These are phyloP conservation scores for Aphanomyces astaci DNA, from an alignment of 352 stramenopile species.

Conservation along the genomic window DNA sequence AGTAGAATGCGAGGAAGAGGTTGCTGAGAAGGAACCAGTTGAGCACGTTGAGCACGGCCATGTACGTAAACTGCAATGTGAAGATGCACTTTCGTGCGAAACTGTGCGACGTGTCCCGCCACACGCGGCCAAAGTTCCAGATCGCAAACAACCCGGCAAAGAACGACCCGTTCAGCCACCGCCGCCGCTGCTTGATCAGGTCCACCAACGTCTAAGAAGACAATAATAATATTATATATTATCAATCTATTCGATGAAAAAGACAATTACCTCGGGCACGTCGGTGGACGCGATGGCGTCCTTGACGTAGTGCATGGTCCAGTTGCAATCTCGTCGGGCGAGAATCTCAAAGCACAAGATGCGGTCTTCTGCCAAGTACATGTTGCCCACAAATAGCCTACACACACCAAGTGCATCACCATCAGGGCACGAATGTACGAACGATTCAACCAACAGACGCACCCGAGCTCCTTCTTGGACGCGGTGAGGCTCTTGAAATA, in stretches of 20 bases:
- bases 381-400: constrained; percentile 49
- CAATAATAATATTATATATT: constrained; percentile 14
- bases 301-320: constrained; percentile 47
- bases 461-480: constrained; percentile 34
- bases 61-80: constrained; percentile 35
- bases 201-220: constrained; percentile 32
- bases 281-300: constrained; percentile 39
- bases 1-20: constrained; percentile 44
- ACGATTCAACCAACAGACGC: not conserved
- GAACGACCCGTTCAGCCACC: constrained; percentile 56
- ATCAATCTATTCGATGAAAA: too few species aligned
- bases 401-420: not conserved
- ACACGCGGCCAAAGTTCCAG: constrained; percentile 46
- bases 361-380: constrained; percentile 56
- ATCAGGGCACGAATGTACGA: not conserved
- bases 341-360: constrained; percentile 59
- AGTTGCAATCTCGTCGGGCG: constrained; percentile 32
- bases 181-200: constrained; percentile 48
- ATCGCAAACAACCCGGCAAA: constrained; percentile 50
- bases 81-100: constrained; percentile 34
- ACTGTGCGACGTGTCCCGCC: constrained; percentile 38
- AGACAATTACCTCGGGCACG: constrained; percentile 29
- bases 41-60: constrained; percentile 33
- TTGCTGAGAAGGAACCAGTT: constrained; percentile 44
- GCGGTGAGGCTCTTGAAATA: constrained; percentile 41